Conservation (phyloP, 768 basidiomycete genomes). For the Phlebiopsis gigantea region DNA sequence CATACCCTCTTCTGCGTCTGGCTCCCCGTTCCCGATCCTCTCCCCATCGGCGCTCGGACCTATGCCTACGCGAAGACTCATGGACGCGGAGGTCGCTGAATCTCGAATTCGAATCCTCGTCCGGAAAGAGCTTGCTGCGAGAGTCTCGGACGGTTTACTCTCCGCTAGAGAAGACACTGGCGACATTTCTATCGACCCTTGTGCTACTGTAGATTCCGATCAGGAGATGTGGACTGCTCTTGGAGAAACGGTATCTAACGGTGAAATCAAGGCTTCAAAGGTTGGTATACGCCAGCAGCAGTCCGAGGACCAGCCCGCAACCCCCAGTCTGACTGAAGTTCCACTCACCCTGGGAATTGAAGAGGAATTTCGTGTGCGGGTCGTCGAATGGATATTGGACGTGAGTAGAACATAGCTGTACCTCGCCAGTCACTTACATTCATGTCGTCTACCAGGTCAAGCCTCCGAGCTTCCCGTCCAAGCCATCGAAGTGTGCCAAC, state of each 20-base stretch:
- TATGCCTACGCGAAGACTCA: conserved; percentile 27
- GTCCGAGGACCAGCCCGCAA: neutral
- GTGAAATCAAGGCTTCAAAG: neutral
- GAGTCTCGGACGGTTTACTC: conserved; percentile 32
- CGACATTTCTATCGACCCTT: neutral
- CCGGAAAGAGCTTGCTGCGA: conserved; percentile 33
- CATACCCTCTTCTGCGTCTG: neutral
- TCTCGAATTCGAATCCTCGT: conserved; percentile 36
- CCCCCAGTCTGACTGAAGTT: neutral
- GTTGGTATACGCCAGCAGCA: neutral
- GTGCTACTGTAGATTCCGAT: conserved; percentile 8
- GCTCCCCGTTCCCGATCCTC: conserved; percentile 41
- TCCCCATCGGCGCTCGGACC: conserved; percentile 42
- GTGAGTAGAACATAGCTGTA: conserved; percentile 18
- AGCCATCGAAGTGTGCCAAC: conserved; percentile 22
- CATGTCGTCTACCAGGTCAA: conserved; percentile 12
- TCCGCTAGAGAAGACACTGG: conserved; percentile 8
- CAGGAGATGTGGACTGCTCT: conserved; percentile 19
- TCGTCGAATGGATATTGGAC: conserved; percentile 43
- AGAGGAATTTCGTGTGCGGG: conserved; percentile 27
- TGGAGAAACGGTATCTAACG: neutral
- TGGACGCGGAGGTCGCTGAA: conserved; percentile 39
- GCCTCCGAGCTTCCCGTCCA: conserved; percentile 10
- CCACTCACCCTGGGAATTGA: conserved; percentile 27
- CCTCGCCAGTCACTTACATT: neutral